A percentile compares a stretch with the other conserved stretches of the same genome.
These are phyloP conservation scores for Aspergillus tamarii DNA, from an alignment of 2,329 filamentous ascomycete genomes.

Conservation along the genomic window DNA sequence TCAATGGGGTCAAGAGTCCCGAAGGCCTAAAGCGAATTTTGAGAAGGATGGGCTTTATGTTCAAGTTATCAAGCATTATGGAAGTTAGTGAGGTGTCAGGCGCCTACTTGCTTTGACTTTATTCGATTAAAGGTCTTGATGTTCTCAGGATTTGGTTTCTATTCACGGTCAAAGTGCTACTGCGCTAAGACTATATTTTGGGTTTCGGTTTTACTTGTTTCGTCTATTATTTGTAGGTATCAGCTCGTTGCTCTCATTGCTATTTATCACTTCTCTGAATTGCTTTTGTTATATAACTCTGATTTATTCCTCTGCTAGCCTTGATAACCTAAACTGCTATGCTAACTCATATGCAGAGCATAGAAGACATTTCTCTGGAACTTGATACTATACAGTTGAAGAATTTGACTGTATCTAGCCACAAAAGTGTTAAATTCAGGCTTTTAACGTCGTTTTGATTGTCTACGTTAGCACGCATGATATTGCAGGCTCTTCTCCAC, in stretches of 20 bases:
- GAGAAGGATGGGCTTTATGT: background rate
- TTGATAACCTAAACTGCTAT: background rate
- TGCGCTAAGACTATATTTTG: background rate
- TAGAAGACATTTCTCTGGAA: background rate
- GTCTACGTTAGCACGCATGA: no score
- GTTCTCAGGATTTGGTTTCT: background rate
- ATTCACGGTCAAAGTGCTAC: background rate
- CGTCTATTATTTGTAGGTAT: background rate
- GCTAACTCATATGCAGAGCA: background rate
- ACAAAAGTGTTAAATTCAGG: background rate
- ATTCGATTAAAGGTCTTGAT: background rate
- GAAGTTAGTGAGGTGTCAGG: background rate
- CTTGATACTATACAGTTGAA: background rate
- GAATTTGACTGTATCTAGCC: background rate
- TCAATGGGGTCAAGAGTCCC: background rate
- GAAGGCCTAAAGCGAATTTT: background rate
- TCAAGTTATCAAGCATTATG: background rate
- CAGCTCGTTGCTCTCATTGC: background rate
- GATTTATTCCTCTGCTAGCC: background rate
- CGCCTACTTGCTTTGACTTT: background rate
- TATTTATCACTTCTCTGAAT: background rate
- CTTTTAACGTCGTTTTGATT: background rate
- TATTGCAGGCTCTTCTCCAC: background rate
- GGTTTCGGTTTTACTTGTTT: background rate
- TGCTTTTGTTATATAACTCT: background rate